Conservation (phyloP, 176 grass and related monocot species). For the Echinochloa phyllopogon region DNA sequence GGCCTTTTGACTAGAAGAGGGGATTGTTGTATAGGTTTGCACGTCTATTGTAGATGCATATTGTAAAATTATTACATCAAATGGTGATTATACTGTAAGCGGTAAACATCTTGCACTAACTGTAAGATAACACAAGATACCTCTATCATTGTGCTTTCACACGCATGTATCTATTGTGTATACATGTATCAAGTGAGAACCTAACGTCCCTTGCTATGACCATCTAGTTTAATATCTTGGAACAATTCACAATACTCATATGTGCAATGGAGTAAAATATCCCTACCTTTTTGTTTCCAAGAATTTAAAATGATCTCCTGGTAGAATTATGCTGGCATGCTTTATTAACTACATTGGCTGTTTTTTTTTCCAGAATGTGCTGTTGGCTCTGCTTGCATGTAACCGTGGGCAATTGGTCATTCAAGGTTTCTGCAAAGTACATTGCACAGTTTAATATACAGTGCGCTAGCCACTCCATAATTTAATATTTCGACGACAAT, state of each 20-base stretch:
- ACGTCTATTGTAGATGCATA: not conserved
- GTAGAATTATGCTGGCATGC: not conserved
- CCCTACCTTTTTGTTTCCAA: not conserved
- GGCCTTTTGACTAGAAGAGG: not conserved
- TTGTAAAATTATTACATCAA: not conserved
- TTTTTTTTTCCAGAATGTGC: constrained; percentile 11
- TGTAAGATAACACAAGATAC: not conserved
- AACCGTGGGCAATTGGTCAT: not conserved
- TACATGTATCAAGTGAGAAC: not conserved
- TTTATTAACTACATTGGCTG: constrained; percentile 20
- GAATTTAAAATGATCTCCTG: not conserved
- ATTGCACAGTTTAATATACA: not conserved
- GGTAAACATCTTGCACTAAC: not conserved
- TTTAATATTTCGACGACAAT: no score
- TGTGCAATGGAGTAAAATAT: not conserved
- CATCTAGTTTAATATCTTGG: not conserved
- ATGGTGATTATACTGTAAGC: not conserved
- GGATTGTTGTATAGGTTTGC: not conserved
- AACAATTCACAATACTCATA: not conserved
- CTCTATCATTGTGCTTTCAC: not conserved
- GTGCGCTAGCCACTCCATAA: constrained; percentile 18
- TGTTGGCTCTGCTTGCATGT: constrained; percentile 8
- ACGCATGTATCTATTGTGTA: not conserved
- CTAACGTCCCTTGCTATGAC: not conserved
- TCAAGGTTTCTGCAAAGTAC: not conserved